Percentiles rank a stretch among this genome's conserved stretches.
Conservation (phyloP, 129 eudicot species). For the Flaveria robusta region DNA sequence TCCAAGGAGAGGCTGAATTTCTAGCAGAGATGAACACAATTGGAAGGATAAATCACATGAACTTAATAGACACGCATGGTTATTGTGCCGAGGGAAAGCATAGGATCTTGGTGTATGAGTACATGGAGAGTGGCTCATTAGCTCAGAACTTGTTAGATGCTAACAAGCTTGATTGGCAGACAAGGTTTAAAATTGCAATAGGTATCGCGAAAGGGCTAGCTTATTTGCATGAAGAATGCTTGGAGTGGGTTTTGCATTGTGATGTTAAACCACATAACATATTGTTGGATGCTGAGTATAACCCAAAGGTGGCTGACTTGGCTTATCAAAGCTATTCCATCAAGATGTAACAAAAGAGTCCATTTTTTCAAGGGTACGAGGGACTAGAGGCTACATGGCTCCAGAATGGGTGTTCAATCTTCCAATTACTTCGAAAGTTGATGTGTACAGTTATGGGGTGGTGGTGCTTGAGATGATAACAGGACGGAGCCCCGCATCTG, state of each 20-base stretch:
- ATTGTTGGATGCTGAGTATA: constrained; percentile 38
- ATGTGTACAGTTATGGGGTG: constrained; percentile 41
- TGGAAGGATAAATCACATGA: constrained; percentile 46
- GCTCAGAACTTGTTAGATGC: constrained; percentile 27
- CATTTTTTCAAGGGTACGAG: constrained; percentile 21
- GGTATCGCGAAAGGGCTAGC: constrained; percentile 50
- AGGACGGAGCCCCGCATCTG: constrained; percentile 33
- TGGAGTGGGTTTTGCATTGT: constrained; percentile 53
- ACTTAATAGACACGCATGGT: constrained; percentile 46
- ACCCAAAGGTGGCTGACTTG: constrained; percentile 50
- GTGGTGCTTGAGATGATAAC: constrained; percentile 51
- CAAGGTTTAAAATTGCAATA: constrained; percentile 34
- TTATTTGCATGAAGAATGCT: constrained; percentile 58
- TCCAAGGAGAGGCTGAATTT: constrained; percentile 43
- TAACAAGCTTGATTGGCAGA: constrained; percentile 36
- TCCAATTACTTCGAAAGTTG: constrained; percentile 42
- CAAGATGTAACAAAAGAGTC: constrained; percentile 15
- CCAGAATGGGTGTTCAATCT: constrained; percentile 46
- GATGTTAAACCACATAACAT: constrained; percentile 53
- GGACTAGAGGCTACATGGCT: constrained; percentile 46
- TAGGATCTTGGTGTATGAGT: constrained; percentile 51
- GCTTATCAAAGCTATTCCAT: constrained; percentile 42
- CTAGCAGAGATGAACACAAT: constrained; percentile 43
- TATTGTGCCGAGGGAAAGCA: constrained; percentile 43
- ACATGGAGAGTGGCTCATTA: constrained; percentile 48